A percentile compares a stretch with the other conserved stretches of the same genome.
Conservation (phyloP, 768 basidiomycete species). For the Cystofilobasidium ferigula region DNA sequence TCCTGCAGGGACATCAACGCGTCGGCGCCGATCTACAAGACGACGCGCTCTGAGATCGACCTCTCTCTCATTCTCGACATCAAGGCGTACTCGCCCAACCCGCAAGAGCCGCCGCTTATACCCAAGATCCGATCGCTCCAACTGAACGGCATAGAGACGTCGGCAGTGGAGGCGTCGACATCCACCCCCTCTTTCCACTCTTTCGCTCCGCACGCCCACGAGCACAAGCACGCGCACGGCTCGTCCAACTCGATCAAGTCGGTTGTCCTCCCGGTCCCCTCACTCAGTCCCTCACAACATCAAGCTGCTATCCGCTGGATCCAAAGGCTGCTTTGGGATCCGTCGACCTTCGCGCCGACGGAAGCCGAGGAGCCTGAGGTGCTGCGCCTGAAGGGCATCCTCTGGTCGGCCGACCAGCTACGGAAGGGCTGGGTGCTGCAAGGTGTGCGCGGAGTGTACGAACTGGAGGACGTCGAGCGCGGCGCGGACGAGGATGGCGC, state of each 20-base stretch:
- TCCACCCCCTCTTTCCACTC: neutral
- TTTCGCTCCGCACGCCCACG: constrained; percentile 37
- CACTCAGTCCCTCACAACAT: constrained; percentile 46
- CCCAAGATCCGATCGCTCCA: constrained; percentile 13
- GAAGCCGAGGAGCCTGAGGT: constrained; percentile 44
- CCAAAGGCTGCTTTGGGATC: constrained; percentile 71
- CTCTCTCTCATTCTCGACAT: constrained; percentile 65
- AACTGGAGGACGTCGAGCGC: constrained; percentile 43
- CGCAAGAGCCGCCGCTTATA: constrained; percentile 28
- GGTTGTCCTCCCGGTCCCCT: constrained; percentile 58
- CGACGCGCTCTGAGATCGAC: constrained; percentile 61
- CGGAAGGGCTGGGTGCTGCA: constrained; percentile 60
- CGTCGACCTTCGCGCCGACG: constrained; percentile 40
- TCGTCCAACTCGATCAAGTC: constrained; percentile 47
- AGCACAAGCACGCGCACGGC: constrained; percentile 33
- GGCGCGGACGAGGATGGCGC: neutral
- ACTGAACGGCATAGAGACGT: too few species aligned
- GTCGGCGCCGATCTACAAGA: constrained; percentile 34
- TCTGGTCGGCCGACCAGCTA: constrained; percentile 35
- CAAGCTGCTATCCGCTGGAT: constrained; percentile 66
- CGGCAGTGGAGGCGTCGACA: neutral
- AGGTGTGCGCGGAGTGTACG: constrained; percentile 83
- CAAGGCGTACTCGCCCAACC: constrained; percentile 58
- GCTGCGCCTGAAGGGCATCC: constrained; percentile 79
- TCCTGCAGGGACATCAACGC: constrained; percentile 16